Evolutionary conservation across 768 basidiomycete genomes (phyloP).

Genomic region (Boletus insuetus): DNA sequence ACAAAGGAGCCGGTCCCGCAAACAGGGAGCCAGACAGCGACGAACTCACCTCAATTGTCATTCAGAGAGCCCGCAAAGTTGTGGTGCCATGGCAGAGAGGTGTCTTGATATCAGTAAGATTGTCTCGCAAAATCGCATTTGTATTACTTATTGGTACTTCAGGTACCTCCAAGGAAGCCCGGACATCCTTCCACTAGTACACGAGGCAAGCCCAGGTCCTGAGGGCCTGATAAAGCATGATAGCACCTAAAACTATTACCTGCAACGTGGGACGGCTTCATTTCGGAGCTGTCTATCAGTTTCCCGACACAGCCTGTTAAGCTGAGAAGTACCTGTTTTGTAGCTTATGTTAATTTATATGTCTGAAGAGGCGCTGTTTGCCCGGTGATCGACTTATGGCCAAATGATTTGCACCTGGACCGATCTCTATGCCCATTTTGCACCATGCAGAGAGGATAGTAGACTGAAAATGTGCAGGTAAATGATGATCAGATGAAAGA

Average conservation of each 20-base stretch:
- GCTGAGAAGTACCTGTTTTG: conserved; percentile 1
- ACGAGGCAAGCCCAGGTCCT: conserved; percentile 13
- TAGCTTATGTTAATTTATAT: conserved; percentile 5
- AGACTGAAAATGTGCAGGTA: background rate
- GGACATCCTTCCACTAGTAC: conserved; percentile 6
- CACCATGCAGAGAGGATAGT: background rate
- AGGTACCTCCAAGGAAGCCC: conserved; percentile 27
- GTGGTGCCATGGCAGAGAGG: conserved; percentile 19
- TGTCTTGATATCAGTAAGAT: conserved; percentile 20
- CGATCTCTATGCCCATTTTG: background rate
- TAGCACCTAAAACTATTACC: background rate
- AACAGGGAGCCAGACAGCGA: conserved; percentile 1
- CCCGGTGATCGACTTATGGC: conserved; percentile 2
- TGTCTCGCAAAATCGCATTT: background rate
- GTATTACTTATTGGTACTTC: conserved; percentile 5
- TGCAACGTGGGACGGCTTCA: conserved; percentile 13
- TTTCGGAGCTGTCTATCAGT: background rate
- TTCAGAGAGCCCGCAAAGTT: conserved; percentile 23
- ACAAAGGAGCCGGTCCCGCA: conserved; percentile 1
- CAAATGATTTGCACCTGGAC: background rate
- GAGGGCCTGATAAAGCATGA: conserved; percentile 12
- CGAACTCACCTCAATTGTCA: conserved; percentile 18
- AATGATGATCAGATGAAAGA: conserved; percentile 3
- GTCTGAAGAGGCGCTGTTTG: background rate
- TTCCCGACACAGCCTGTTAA: conserved; percentile 1